These are phyloP conservation scores for Colletotrichum sp. DNA, from an alignment of 2,329 filamentous ascomycete species.

Conservation along the genomic window DNA sequence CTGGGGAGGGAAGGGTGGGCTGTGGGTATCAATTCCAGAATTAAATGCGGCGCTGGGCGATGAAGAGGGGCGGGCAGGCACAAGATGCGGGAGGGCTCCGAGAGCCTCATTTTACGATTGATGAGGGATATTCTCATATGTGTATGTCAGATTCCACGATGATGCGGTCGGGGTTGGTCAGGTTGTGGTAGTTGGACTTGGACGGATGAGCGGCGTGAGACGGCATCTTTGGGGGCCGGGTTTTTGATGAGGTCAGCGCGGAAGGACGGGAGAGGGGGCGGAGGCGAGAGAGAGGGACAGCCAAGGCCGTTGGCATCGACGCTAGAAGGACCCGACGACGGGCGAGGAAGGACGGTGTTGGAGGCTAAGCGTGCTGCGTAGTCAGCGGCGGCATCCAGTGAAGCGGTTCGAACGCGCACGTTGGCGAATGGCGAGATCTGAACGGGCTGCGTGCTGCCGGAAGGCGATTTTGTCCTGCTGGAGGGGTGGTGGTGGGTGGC, in stretches of 20 bases:
- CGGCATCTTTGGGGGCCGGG: not conserved
- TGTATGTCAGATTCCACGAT: not conserved
- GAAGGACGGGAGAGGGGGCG: not conserved
- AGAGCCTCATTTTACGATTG: not conserved
- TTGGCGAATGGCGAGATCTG: constrained; percentile 11
- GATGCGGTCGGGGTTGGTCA: not conserved
- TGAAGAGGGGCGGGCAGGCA: not conserved
- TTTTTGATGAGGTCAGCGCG: not conserved
- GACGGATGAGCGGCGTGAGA: not conserved
- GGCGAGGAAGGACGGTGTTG: not conserved
- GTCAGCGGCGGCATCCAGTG: not conserved
- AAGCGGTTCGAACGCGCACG: constrained; percentile 2
- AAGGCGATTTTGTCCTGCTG: not conserved
- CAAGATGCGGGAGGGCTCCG: not conserved
- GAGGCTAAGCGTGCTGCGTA: not conserved
- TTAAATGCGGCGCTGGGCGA: not conserved
- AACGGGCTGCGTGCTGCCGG: not conserved
- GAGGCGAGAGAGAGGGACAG: not conserved
- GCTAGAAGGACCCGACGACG: not conserved
- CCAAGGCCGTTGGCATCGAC: not conserved
- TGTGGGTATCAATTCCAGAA: not conserved
- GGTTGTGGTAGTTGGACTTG: not conserved
- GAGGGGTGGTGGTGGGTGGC: not conserved
- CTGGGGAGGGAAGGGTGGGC: not conserved
- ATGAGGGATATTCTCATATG: not conserved